Percentiles rank a stretch among this genome's conserved stretches.
Evolutionary conservation across 2,329 filamentous ascomycete genomes (phyloP).

Genomic region (Massarina eburnea): DNA sequence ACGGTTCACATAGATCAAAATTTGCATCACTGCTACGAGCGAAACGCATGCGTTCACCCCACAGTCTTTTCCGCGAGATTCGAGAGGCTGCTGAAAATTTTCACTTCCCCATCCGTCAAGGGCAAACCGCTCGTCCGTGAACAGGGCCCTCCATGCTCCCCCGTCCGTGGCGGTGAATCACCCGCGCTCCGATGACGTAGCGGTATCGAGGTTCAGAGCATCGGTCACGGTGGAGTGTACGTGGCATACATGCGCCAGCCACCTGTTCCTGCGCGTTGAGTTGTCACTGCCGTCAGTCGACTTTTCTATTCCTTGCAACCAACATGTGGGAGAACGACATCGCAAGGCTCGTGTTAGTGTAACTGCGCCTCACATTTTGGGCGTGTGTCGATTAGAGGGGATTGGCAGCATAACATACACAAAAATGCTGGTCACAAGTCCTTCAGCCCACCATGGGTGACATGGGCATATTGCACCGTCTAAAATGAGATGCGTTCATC

Average conservation of each 20-base stretch:
- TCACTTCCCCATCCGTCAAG: neutral
- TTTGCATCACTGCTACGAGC: no score
- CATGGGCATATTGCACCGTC: neutral
- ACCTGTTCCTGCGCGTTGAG: constrained; percentile 3
- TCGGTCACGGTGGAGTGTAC: constrained; percentile 1
- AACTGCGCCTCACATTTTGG: neutral
- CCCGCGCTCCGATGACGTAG: constrained; percentile 4
- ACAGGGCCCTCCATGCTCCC: constrained; percentile 4
- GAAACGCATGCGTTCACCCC: no score
- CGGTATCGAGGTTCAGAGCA: neutral
- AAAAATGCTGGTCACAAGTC: neutral
- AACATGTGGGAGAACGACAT: neutral
- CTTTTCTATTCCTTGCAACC: neutral
- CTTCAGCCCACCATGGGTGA: neutral
- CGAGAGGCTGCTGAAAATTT: neutral
- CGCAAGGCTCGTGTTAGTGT: neutral
- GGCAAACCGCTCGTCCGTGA: no score
- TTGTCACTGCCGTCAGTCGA: constrained; percentile 2
- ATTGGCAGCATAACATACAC: neutral
- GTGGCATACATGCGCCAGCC: constrained; percentile 2
- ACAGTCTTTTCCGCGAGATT: neutral
- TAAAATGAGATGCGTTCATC: neutral
- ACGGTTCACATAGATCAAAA: no score
- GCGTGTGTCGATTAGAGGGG: neutral
- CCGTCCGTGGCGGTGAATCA: constrained; percentile 7